Percentiles rank a stretch among this genome's conserved stretches.
These are phyloP conservation scores for Epichloe gansuensis DNA, from an alignment of 2,329 filamentous ascomycete genomes.

Conservation along the genomic window DNA sequence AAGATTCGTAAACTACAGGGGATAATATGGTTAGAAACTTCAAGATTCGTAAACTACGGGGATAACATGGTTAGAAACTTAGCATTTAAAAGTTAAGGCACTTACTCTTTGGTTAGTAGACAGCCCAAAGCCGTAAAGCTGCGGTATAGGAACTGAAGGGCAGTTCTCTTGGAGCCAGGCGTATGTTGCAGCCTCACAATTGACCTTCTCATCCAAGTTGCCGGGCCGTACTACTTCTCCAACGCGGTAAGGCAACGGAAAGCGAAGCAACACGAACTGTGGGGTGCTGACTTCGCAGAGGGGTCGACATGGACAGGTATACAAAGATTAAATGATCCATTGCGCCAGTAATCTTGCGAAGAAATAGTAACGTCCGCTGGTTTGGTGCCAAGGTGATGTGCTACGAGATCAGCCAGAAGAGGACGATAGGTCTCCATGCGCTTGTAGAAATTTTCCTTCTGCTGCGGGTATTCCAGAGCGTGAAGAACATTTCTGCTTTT, in stretches of 20 bases:
- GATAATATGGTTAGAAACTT: background rate
- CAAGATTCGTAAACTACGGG: background rate
- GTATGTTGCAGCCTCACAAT: conserved; percentile 11
- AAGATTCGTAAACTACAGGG: background rate
- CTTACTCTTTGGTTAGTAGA: conserved; percentile 9
- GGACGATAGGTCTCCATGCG: background rate
- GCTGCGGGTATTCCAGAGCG: background rate
- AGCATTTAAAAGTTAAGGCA: background rate
- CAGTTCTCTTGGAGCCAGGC: conserved; percentile 11
- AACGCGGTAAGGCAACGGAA: conserved; percentile 16
- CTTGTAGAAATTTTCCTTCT: background rate
- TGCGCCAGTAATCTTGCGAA: background rate
- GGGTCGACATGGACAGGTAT: background rate
- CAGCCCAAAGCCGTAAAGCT: conserved; percentile 15
- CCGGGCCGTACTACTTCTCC: conserved; percentile 24
- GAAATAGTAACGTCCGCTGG: background rate
- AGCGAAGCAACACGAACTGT: background rate
- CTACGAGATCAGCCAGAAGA: background rate
- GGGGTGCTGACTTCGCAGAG: background rate
- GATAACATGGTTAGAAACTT: background rate
- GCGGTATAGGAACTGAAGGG: conserved; percentile 14
- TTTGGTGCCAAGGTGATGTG: background rate
- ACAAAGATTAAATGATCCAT: background rate
- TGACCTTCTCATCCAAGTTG: conserved; percentile 29
- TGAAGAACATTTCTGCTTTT: background rate